Evolutionary conservation across 768 basidiomycete species (phyloP), one percentile per base, ranked within the genome.

Genomic region (Russula vinacea): DNA sequence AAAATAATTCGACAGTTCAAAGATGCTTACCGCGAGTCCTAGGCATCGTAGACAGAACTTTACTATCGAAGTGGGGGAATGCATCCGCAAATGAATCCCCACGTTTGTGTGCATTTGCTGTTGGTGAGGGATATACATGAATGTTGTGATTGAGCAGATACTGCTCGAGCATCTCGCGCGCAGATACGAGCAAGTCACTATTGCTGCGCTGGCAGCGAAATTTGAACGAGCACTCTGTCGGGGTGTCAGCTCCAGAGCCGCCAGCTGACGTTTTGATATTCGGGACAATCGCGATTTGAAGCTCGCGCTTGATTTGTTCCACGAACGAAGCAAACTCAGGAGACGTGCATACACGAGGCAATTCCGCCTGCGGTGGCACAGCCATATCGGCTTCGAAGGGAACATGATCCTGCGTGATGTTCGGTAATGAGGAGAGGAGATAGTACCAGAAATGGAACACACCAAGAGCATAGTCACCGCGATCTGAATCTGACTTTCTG

Each of bases 321-420:
- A 88, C 85, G 65, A 98, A 86, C n/a, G 83, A 83, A 54, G 79
- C 79, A 74, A 95, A 98, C 52, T 98, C 94, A n/a, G 87, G 76
- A 2, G 90, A 87, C 35, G 83, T 76, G 70, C 87, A 86, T 47
- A 98, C 78, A 37, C 84, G 81, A 16, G 88, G 82, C 39, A 98
- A 80, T 62, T 97, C 94, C 14, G 84, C 76, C 69, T 85, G 88
- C 11, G 90, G 88, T 6, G 94, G 94, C 26, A 98, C 86, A 47
- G 88, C 85, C 84, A 96, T 90, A 69, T 96, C 93, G 16, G 94
- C 94, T 74, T 98, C 94, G 72, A 96, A 96, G 4, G 94, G 94
- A 64, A 98, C 92, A 71, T 96, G 93, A 72, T 97, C 94, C 94
- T 96, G 71, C 33, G 26, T 19, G 62, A n/a, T 51, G 50, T 58